Conservation (phyloP, 2,329 filamentous ascomycete species). For the Scytalidium lignicola region DNA sequence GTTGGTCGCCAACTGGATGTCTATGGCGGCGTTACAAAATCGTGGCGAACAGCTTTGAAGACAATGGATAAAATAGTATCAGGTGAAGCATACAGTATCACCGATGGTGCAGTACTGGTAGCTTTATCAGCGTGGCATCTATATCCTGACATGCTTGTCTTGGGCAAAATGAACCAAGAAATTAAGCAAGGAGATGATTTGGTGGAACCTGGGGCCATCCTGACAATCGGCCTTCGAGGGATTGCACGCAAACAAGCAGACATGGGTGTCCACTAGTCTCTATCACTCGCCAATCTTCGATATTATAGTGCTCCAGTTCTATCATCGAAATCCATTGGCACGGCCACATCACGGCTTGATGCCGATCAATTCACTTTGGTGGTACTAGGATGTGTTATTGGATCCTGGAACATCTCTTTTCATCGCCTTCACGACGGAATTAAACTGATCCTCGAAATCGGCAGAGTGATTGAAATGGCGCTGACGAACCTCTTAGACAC, state of each 20-base stretch:
- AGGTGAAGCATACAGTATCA: slow-evolving; percentile 16
- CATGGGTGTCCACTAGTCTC: slow-evolving; percentile 13
- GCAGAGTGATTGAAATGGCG: too few relatives aligned
- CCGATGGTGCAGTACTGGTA: slow-evolving; percentile 11
- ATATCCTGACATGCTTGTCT: slow-evolving; percentile 16
- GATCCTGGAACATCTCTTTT: slow-evolving; percentile 1
- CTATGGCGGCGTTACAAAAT: slow-evolving; percentile 18
- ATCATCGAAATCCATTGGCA: background rate
- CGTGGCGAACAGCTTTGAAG: slow-evolving; percentile 19
- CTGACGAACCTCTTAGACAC: too few relatives aligned
- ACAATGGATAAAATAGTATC: slow-evolving; percentile 16
- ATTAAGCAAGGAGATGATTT: slow-evolving; percentile 17
- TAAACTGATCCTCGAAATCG: too few relatives aligned
- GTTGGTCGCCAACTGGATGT: slow-evolving; percentile 12
- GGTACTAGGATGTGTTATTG: slow-evolving; percentile 6
- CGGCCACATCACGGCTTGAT: slow-evolving; percentile 6
- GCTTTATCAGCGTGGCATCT: slow-evolving; percentile 22
- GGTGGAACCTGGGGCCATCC: slow-evolving; percentile 4
- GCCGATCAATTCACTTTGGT: slow-evolving; percentile 8
- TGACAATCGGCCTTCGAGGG: slow-evolving; percentile 17
- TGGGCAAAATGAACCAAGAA: background rate
- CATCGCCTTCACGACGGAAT: too few relatives aligned
- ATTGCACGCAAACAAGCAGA: background rate
- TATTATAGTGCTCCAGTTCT: slow-evolving; percentile 12
- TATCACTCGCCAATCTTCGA: slow-evolving; percentile 5